A percentile compares a stretch with the other conserved stretches of the same genome.
phyloP scores from a whole-genome alignment of 495 filamentous ascomycete species.

The Aspergillus asperescens region DNA sequence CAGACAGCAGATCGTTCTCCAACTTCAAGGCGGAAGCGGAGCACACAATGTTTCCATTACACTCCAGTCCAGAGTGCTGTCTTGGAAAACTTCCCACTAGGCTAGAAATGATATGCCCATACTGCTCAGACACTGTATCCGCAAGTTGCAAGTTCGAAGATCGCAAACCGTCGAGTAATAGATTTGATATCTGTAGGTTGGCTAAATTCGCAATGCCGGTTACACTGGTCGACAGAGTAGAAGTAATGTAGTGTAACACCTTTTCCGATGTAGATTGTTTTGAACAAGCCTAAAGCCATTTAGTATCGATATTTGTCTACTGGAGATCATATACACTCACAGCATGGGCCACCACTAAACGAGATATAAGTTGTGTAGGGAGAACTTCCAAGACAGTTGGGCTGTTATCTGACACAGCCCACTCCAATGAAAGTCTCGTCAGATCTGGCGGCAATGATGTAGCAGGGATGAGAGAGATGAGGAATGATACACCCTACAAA shows the following conservation, averaged over 20 bases:
- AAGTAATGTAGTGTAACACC: constrained; percentile 23
- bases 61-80: constrained; percentile 15
- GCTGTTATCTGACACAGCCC: constrained; percentile 29
- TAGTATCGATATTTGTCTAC: background rate
- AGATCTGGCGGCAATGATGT: constrained; percentile 24
- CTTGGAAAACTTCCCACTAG: constrained; percentile 24
- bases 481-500: constrained; percentile 35
- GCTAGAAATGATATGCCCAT: constrained; percentile 15
- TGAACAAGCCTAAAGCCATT: constrained; percentile 16
- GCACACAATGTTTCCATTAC: constrained; percentile 22
- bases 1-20: constrained; percentile 30
- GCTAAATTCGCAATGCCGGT: constrained; percentile 4
- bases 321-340: constrained; percentile 23
- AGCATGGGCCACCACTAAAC: constrained; percentile 21
- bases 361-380: constrained; percentile 21
- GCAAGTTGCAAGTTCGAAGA: constrained; percentile 8
- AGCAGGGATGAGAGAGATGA: constrained; percentile 28
- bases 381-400: constrained; percentile 19
- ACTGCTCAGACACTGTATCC: constrained; percentile 12
- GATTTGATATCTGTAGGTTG: constrained; percentile 21
- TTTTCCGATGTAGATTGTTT: constrained; percentile 22
- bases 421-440: constrained; percentile 19
- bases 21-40: constrained; percentile 12
- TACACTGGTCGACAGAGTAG: constrained; percentile 16
- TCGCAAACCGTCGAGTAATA: constrained; percentile 26